Evolutionary conservation across 1,139 yeast genomes (phyloP).

Genomic region (Trichomonascaceae sp.): DNA sequence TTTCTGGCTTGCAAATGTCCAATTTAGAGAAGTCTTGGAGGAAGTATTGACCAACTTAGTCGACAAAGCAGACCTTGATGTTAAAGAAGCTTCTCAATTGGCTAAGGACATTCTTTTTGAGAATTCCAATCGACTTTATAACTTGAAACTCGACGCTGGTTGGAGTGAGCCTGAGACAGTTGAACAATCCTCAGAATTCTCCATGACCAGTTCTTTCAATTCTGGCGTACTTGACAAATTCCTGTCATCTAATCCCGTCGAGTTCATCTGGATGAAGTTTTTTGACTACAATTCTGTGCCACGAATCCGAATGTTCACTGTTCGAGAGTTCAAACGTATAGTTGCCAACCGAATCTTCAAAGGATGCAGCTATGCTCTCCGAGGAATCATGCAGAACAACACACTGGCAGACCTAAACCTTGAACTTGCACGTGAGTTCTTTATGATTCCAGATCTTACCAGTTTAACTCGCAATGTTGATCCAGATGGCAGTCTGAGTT

Average conservation of each 20-base stretch:
- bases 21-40: background rate
- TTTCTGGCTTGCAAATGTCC: background rate
- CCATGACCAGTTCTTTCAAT: background rate
- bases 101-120: background rate
- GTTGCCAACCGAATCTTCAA: background rate
- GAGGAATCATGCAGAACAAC: background rate
- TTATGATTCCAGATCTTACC: background rate
- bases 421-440: background rate
- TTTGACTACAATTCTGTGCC: background rate
- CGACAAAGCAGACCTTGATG: background rate
- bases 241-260: background rate
- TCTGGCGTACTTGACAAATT: background rate
- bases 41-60: background rate
- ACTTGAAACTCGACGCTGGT: background rate
- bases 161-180: background rate
- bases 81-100: background rate
- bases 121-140: background rate
- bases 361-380: background rate
- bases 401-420: background rate
- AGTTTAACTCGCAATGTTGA: background rate
- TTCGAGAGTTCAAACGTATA: background rate
- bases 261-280: background rate
- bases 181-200: background rate
- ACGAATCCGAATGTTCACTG: background rate
- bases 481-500: background rate